Evolutionary conservation across 305 asterid genomes (phyloP), one percentile per base, ranked within the genome.

Genomic region (Caryopteris hybrid): DNA sequence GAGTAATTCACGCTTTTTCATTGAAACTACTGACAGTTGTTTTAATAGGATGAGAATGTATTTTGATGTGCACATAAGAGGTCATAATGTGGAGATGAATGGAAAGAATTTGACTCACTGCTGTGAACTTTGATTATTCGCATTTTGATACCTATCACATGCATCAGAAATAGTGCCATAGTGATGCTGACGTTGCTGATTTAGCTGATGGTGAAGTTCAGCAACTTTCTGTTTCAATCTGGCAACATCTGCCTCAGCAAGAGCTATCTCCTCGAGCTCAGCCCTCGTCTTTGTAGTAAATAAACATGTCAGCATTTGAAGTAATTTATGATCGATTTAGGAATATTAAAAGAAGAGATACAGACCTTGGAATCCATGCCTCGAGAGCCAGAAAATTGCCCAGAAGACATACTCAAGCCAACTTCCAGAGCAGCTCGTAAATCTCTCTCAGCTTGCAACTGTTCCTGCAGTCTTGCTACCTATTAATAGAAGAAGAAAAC

Each of bases 181-280:
- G 43, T 86, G 99, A 78, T 95, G 85, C 72, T 92, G 99, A 2
- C 90, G 98, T 74, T 95, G 97, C 80, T 95, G 99, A 76, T 89
- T 89, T 64, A 92, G 87, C 82, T 95, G 99, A 79, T 92, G 93
- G 78, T 95, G 98, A 70, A 95, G 96, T 78, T 95, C 98, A 43
- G 99, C 98, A 79, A 95, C 98, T 81, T 92, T 95, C 72, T 95
- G 97, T 78, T 95, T 95, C 81, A 95, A 80, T 80, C 95, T 89
- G 66, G 96, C 95, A 66, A 95, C 97, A 72, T 95, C 99, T 42
- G 97, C 98, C 83, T 92, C 99, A 36, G 98, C 98, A 62, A 92
- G 96, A 71, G 99, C 99, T 80, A 95, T 95, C 82, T 95, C 99
- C 85, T 95, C 98, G 54, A 95, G 97, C 77, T 95, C 99, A 29